phyloP scores from a whole-genome alignment of 1,284 basidiomycete species.

The Trichosporon coremiiforme region DNA sequence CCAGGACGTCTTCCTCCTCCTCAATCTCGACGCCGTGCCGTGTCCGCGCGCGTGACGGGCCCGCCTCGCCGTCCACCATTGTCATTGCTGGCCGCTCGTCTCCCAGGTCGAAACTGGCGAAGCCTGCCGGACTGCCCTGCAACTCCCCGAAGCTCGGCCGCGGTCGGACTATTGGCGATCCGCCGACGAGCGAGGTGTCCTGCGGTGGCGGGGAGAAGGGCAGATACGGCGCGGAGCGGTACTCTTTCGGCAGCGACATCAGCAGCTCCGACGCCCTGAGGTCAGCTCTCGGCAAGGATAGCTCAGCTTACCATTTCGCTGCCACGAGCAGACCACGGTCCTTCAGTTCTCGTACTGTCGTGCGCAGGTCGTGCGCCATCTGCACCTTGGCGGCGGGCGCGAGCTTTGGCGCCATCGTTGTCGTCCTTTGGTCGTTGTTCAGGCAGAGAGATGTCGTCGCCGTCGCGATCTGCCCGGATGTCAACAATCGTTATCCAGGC shows the following conservation, averaged over 20 bases:
- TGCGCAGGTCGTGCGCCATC: constrained; percentile 52
- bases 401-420: constrained; percentile 20
- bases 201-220: constrained; percentile 50
- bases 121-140: constrained; percentile 39
- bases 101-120: constrained; percentile 20
- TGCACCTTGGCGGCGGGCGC: constrained; percentile 37
- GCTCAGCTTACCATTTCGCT: constrained; percentile 51
- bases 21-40: constrained; percentile 57
- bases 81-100: constrained; percentile 16
- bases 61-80: constrained; percentile 32
- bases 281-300: neutral
- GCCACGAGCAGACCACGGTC: constrained; percentile 54
- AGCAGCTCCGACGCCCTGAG: constrained; percentile 55
- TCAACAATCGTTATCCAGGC: constrained; percentile 10
- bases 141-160: constrained; percentile 41
- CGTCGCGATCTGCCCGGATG: neutral
- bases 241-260: constrained; percentile 47
- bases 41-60: constrained; percentile 40
- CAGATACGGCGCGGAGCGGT: constrained; percentile 45
- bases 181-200: constrained; percentile 31
- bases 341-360: constrained; percentile 49
- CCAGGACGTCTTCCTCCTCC: constrained; percentile 66
- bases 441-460: neutral
- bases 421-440: neutral
- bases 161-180: constrained; percentile 29